Evolutionary conservation across 2,329 filamentous ascomycete genomes (phyloP), one percentile per base, ranked within the genome.

Genomic region (Arthroderma uncinatum): DNA sequence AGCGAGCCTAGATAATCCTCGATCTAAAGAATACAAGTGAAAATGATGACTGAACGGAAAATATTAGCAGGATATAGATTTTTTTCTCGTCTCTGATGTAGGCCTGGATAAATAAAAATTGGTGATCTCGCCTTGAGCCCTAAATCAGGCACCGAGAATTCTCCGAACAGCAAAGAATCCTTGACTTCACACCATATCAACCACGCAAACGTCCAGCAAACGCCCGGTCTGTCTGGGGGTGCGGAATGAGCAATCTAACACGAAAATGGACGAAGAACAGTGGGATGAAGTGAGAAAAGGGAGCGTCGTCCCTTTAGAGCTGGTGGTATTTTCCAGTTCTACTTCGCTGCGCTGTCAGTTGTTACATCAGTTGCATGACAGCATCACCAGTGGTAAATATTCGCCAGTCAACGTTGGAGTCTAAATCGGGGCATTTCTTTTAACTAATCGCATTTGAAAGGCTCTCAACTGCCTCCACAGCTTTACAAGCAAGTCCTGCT

Each of bases 401-500:
- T 56, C 28, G 12, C 47, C 25, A 12, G 47, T 9, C 21, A 1
- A 4, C 14, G 28, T 2, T 33, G 25, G 6, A 19, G 25, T 12
- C 16, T 34, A 50, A 12, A 33, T n/a, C 12, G 14, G 28, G 25
- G 25, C 47, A 50, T 19, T 42, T 16, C 9, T 53, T 19, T 33
- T 44, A 25, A n/a, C 36, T 53, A n/a, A 23, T 53, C 2, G 54
- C 56, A 30, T 57, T 36, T 33, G 34, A 36, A 57, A 74, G 72
- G 62, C 36, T 63, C 65, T 52, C 65, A 71, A 56, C 44, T 74
- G 53, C 63, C 67, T 30, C 63, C 65, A 40, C 62, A 70, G 63
- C 58, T 62, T 53, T 65, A 66, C 53, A 64, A 67, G 60, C 64
- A 72, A 69, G 71, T 93, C 55, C 75, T 95, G 61, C 79, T 82